Conservation (phyloP, 257 asterid genomes). For the Penstemon davidsonii region DNA sequence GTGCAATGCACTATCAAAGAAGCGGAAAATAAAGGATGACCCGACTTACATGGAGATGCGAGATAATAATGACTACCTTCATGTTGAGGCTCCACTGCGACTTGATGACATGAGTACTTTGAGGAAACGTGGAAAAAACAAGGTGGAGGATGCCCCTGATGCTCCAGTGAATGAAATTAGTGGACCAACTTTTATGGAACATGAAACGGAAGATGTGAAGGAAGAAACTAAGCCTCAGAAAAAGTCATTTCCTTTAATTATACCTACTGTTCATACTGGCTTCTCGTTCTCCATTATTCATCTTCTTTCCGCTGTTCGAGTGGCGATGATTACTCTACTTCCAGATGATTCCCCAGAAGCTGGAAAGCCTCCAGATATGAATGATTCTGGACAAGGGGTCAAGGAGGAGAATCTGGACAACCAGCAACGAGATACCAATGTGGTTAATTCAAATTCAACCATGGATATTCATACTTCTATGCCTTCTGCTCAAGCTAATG, state of each 20-base stretch:
- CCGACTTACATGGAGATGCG: constrained; percentile 42
- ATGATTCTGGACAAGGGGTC: constrained; percentile 44
- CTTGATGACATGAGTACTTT: constrained; percentile 45
- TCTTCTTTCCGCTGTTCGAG: constrained; percentile 93
- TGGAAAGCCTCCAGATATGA: constrained; percentile 45
- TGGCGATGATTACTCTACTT: constrained; percentile 72
- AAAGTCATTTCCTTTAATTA: constrained; percentile 71
- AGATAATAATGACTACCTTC: constrained; percentile 45
- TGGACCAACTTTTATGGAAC: constrained; percentile 49
- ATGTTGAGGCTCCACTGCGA: constrained; percentile 49
- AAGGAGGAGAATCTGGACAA: constrained; percentile 45
- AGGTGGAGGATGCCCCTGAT: constrained; percentile 50
- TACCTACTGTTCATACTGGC: constrained; percentile 85
- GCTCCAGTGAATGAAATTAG: constrained; percentile 50
- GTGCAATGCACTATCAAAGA: constrained; percentile 63
- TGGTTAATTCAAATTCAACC: constrained; percentile 41
- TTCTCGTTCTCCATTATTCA: constrained; percentile 92
- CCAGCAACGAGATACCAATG: constrained; percentile 46
- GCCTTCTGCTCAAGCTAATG: constrained; percentile 50
- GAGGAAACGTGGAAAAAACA: constrained; percentile 70
- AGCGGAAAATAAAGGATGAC: constrained; percentile 74
- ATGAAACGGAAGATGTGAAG: constrained; percentile 61
- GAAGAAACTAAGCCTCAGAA: constrained; percentile 65
- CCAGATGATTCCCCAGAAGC: constrained; percentile 72
- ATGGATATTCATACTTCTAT: constrained; percentile 39